These are phyloP conservation scores for Alternaria consortialis DNA, from an alignment of 2,329 filamentous ascomycete species.

Conservation along the genomic window DNA sequence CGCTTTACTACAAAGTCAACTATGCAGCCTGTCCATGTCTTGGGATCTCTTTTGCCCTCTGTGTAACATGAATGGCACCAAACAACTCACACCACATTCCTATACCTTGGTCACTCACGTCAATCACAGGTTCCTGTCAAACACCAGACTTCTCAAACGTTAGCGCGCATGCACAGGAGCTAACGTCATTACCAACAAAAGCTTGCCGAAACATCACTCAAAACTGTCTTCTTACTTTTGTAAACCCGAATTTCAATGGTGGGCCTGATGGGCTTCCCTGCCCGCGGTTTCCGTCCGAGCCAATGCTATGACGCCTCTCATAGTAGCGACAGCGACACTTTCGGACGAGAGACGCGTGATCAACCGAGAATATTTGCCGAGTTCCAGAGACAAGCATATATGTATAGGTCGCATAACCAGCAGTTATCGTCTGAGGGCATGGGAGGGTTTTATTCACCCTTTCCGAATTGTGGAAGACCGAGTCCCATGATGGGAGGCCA, in stretches of 20 bases:
- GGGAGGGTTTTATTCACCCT: slow-evolving; percentile 2
- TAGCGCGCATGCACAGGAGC: not conserved
- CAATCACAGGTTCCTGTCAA: not conserved
- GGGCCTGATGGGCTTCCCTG: not conserved
- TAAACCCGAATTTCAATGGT: not conserved
- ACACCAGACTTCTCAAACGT: not conserved
- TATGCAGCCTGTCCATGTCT: not conserved
- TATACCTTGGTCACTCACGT: not conserved
- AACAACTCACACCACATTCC: not conserved
- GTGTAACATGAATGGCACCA: not conserved
- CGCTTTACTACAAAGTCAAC: slow-evolving; percentile 3
- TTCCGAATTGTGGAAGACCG: not conserved
- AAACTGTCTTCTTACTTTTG: not conserved
- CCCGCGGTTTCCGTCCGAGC: not conserved
- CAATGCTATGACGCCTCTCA: not conserved
- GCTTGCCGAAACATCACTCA: not conserved
- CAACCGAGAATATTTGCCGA: not conserved
- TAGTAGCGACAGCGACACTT: not conserved
- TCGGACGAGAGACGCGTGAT: not conserved
- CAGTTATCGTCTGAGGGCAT: slow-evolving; percentile 1
- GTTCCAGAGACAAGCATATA: slow-evolving; percentile 5
- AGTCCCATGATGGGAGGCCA: slow-evolving; percentile 10
- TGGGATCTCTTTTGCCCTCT: not conserved
- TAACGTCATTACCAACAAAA: not conserved
- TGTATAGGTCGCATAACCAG: not conserved